A percentile compares a stretch with the other conserved stretches of the same genome.
Evolutionary conservation across 2,329 filamentous ascomycete genomes (phyloP).

Genomic region (Colletotrichum spaethianum): DNA sequence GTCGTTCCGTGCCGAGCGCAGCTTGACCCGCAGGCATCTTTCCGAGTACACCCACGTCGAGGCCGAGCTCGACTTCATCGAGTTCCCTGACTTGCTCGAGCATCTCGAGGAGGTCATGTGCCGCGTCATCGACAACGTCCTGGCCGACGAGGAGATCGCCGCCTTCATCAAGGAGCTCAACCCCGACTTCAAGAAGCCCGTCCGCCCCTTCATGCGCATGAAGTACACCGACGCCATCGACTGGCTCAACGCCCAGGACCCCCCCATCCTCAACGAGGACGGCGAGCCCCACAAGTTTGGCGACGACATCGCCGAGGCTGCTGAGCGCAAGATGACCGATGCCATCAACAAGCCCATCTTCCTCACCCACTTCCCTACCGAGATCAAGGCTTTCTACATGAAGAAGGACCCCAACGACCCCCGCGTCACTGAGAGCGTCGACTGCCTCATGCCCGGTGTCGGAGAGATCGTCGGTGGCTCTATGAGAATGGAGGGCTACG

Average conservation of each 20-base stretch:
- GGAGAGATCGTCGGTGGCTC: slow-evolving; percentile 97
- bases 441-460: slow-evolving; percentile 89
- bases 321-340: slow-evolving; percentile 97
- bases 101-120: slow-evolving; percentile 92
- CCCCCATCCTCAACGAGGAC: slow-evolving; percentile 89
- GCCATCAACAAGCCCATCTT: slow-evolving; percentile 96
- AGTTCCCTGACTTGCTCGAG: slow-evolving; percentile 87
- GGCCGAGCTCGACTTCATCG: slow-evolving; percentile 96
- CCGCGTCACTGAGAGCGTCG: slow-evolving; percentile 93
- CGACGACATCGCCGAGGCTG: slow-evolving; percentile 98
- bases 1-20: slow-evolving; percentile 98
- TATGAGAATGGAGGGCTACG: slow-evolving; percentile 95
- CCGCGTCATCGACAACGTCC: slow-evolving; percentile 83
- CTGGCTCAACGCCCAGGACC: slow-evolving; percentile 89
- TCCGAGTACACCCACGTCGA: slow-evolving; percentile 98
- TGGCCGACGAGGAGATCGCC: slow-evolving; percentile 81
- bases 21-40: slow-evolving; percentile 91
- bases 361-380: slow-evolving; percentile 95
- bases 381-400: slow-evolving; percentile 99
- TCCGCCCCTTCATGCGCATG: slow-evolving; percentile 94
- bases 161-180: slow-evolving; percentile 87
- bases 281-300: slow-evolving; percentile 91
- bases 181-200: slow-evolving; percentile 87
- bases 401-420: slow-evolving; percentile 84
- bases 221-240: slow-evolving; percentile 93